These are phyloP conservation scores for Apiospora kogelbergensis DNA, from an alignment of 2,329 filamentous ascomycete genomes.

Conservation along the genomic window DNA sequence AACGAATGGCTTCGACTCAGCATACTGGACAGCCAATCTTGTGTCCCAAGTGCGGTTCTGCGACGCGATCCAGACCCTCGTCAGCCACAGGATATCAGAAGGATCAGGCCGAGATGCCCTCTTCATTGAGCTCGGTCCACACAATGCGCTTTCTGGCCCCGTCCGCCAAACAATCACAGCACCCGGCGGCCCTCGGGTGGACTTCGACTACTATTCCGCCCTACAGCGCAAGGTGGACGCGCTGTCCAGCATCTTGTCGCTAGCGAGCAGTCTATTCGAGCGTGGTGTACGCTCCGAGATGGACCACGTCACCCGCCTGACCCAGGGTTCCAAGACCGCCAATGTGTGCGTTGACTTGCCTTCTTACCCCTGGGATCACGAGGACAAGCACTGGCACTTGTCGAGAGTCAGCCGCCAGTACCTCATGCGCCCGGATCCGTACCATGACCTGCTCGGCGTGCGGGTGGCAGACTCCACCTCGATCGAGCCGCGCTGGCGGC, in stretches of 20 bases:
- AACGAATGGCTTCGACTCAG: constrained; percentile 19
- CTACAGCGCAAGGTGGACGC: constrained; percentile 13
- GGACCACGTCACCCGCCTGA: too few species aligned
- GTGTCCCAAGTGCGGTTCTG: neutral
- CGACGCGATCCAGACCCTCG: neutral
- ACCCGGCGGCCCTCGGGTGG: too few species aligned
- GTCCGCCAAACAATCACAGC: neutral
- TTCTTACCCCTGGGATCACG: neutral
- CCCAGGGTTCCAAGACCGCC: too few species aligned
- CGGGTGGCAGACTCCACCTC: neutral
- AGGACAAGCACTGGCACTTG: constrained; percentile 31
- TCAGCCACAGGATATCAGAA: neutral
- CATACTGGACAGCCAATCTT: constrained; percentile 19
- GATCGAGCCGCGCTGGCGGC: constrained; percentile 5
- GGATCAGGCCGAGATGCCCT: neutral
- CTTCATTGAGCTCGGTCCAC: neutral
- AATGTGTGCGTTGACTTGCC: too few species aligned
- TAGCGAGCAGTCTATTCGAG: constrained; percentile 29
- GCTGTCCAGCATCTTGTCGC: constrained; percentile 21
- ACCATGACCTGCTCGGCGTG: constrained; percentile 34
- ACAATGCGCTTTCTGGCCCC: constrained; percentile 2
- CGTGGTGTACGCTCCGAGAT: neutral
- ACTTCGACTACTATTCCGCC: too few species aligned
- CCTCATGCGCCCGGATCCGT: constrained; percentile 31
- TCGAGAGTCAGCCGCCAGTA: constrained; percentile 31